Base-by-base conservation (phyloP, 192 early-diverging fungal species). In the Coemansia sp. region DNA sequence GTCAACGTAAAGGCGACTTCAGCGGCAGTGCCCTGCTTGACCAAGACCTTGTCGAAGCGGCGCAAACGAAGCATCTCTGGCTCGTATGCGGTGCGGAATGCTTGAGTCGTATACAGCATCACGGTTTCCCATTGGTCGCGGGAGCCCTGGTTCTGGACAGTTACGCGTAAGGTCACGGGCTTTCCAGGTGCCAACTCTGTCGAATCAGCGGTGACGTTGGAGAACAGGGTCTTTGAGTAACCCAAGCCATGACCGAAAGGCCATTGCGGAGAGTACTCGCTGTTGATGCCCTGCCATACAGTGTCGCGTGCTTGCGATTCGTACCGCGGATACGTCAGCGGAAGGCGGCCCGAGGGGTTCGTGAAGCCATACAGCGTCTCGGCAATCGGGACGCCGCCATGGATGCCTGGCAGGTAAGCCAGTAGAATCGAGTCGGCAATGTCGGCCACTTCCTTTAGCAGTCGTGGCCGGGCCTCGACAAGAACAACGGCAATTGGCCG, bases 331-430 rank as follows among this genome's bases (percentile, higher is more conserved):
- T 87, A 90, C 9, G 88, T 86, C 62, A 87, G 80, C 5, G 89
- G 87, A 51, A 84, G 70, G 0, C 85, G 76, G 34, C 88, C 89
- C 5, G 83, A 85, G 0, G 89, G 89, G 63, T 86, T 87, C 62
- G 76, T 69, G 21, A 69, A 43, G 21, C 89, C 89, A 39, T 85
- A 87, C 26, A 90, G 69, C 14, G 85, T 62, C 57, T 90, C 84
- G 24, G 84, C 88, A 43, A 89, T 81, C 1, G 89, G 85, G 18
- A 69, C 57, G 53, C 87, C 89, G 43, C 77, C 89, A 69, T 87
- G 87, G 33, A 85, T 76, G 24, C 89, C 89, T 4, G 87, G 89
- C 23, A 87, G 48, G 57, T 87, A 87, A 0, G 85, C 71, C 48
- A 76, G 70, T 12, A 90, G 60, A 6, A 89, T 66, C 4, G 84